Evolutionary conservation across 1,139 yeast genomes (phyloP), one percentile per base, ranked within the genome.

Genomic region (Geotrichum australiense): DNA sequence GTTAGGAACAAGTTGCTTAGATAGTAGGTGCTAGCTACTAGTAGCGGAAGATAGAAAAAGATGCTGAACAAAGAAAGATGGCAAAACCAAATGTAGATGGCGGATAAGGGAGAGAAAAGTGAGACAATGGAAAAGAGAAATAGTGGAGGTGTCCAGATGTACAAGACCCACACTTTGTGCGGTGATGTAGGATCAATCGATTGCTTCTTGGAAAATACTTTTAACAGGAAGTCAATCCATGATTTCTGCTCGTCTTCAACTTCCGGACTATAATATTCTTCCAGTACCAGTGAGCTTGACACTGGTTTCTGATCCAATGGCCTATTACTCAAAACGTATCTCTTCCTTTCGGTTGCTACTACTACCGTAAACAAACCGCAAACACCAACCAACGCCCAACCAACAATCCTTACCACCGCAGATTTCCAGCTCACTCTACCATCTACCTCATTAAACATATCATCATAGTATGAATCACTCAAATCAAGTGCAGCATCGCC

Each of bases 121-220:
- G 75, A 64, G 24, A 73, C 67, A 10, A 73, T 57, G 37, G 63
- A 61, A 5, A 78, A 61, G 21, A 66, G 64, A 52, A 77, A 76
- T 43, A 66, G 64, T 0, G 78, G 67, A 0, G 85, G 85, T 26
- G 65, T 62, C 86, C 86, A 79, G 41, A 75, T 71, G 28, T 62
- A 65, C 38, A 81, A 56, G 41, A 73, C 73, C 75, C 80, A 80
- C 14, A 58, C 42, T n/a, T 55, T 25, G 16, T 46, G 41, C 14
- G 31, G 36, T 22, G 20, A 22, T 23, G 29, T 25, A n/a, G 24
- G 7, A 11, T 28, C 21, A 12, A 29, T 41, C 18, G 35, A 22
- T 20, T 15, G 40, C 7, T 27, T 20, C 5, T 19, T 3, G 11
- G 37, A 26, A n/a, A n/a, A n/a, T 12, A 34, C 37, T 5, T 16